These are phyloP conservation scores for Saccharomycopsis crataegensis DNA, from an alignment of 1,139 yeast genomes.

Conservation along the genomic window DNA sequence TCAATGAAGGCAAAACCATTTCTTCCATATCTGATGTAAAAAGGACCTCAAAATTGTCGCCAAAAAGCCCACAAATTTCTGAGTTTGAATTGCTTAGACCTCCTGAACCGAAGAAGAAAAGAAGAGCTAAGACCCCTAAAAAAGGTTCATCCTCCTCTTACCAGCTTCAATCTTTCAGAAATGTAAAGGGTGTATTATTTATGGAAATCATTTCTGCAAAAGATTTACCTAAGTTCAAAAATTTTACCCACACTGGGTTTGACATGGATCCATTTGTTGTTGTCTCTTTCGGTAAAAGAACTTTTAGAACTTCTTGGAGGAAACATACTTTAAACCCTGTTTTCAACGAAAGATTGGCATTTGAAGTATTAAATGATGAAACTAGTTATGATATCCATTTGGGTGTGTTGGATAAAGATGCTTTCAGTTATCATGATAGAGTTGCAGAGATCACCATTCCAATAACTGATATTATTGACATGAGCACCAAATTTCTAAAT, in stretches of 20 bases:
- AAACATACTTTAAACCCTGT: constrained; percentile 79
- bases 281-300: constrained; percentile 81
- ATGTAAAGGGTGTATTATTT: constrained; percentile 64
- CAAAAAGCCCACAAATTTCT: not conserved
- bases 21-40: not conserved
- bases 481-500: constrained; percentile 26
- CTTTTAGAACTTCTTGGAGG: constrained; percentile 80
- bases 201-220: constrained; percentile 68
- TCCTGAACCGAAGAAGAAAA: not conserved
- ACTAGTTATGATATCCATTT: constrained; percentile 57
- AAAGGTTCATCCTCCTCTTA: constrained; percentile 21
- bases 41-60: not conserved
- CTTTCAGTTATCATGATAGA: constrained; percentile 72
- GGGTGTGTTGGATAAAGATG: constrained; percentile 76
- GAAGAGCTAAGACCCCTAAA: not conserved
- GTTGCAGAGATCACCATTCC: constrained; percentile 61
- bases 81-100: not conserved
- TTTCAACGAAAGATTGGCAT: constrained; percentile 72
- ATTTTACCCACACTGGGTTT: constrained; percentile 62
- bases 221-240: constrained; percentile 61
- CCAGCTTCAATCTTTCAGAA: constrained; percentile 33
- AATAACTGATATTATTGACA: constrained; percentile 38
- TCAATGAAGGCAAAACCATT: not conserved
- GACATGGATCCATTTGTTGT: constrained; percentile 98
- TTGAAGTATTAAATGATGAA: constrained; percentile 69